phyloP scores from a whole-genome alignment of 768 basidiomycete genomes.

The Coprinellus micaceus region DNA sequence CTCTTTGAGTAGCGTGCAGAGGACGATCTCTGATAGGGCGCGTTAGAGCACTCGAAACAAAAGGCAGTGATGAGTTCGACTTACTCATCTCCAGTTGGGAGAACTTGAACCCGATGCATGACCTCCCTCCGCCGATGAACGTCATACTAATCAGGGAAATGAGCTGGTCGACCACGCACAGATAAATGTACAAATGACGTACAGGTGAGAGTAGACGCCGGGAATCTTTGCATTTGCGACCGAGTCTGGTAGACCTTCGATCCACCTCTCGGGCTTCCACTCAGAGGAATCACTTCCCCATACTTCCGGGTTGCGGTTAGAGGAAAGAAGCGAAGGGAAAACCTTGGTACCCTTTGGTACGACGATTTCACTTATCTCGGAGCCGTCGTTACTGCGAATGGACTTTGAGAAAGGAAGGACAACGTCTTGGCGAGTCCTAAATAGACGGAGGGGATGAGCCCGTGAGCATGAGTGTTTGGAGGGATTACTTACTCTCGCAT shows the following conservation, averaged over 20 bases:
- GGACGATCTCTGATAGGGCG: not conserved
- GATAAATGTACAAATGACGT: not conserved
- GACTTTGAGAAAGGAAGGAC: slow-evolving; percentile 18
- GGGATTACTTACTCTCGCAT: slow-evolving; percentile 18
- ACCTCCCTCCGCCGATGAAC: slow-evolving; percentile 16
- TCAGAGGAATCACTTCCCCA: slow-evolving; percentile 36
- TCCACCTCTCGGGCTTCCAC: slow-evolving; percentile 51
- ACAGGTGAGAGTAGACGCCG: slow-evolving; percentile 42
- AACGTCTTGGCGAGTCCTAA: slow-evolving; percentile 23
- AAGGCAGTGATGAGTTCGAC: too few species aligned
- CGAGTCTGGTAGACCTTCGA: slow-evolving; percentile 23
- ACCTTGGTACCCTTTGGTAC: slow-evolving; percentile 35
- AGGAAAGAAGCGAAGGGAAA: not conserved
- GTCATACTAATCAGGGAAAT: slow-evolving; percentile 14
- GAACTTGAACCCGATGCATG: slow-evolving; percentile 45
- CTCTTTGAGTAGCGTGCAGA: not conserved
- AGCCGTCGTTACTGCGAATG: slow-evolving; percentile 19
- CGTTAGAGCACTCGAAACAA: too few species aligned
- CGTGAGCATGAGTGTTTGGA: slow-evolving; percentile 17
- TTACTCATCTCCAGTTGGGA: slow-evolving; percentile 51
- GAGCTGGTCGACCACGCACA: slow-evolving; percentile 19
- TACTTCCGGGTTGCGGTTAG: slow-evolving; percentile 9
- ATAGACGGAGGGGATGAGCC: too few species aligned
- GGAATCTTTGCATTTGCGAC: slow-evolving; percentile 35
- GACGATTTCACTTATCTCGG: slow-evolving; percentile 24